Conservation (phyloP, 2,329 filamentous ascomycete genomes). For the Trichophyton simii region DNA sequence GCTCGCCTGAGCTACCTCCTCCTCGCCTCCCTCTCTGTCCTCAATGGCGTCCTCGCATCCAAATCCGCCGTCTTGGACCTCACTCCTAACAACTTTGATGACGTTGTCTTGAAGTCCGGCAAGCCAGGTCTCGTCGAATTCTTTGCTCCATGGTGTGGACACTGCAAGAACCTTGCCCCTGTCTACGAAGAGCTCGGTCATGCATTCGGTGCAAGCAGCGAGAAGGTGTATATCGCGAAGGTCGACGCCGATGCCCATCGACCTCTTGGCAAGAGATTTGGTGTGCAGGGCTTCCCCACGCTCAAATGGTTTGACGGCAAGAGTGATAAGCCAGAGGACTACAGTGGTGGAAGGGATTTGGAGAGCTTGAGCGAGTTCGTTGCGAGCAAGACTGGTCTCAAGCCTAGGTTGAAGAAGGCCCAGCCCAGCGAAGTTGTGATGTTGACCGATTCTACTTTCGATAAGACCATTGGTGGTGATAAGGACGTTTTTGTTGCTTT, state of each 20-base stretch:
- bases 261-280: conserved; percentile 70
- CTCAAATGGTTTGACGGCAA: conserved; percentile 97
- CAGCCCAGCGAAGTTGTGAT: conserved; percentile 63
- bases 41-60: conserved; percentile 48
- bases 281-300: conserved; percentile 88
- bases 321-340: conserved; percentile 71
- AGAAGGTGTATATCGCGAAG: conserved; percentile 79
- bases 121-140: conserved; percentile 96
- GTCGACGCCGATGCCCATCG: conserved; percentile 89
- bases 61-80: conserved; percentile 83
- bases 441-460: conserved; percentile 69
- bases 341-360: conserved; percentile 74
- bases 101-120: conserved; percentile 74
- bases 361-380: conserved; percentile 75
- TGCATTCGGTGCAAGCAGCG: conserved; percentile 58
- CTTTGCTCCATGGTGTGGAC: conserved; percentile 96
- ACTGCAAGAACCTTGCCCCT: conserved; percentile 96
- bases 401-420: conserved; percentile 55
- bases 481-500: conserved; percentile 92
- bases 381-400: conserved; percentile 72
- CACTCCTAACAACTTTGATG: conserved; percentile 80
- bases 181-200: conserved; percentile 82
- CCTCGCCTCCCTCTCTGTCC: conserved; percentile 35
- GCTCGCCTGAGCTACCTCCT: conserved; percentile 36
- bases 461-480: conserved; percentile 63